These are phyloP conservation scores for Acrocalymma vagum DNA, from an alignment of 2,329 filamentous ascomycete genomes.

Conservation along the genomic window DNA sequence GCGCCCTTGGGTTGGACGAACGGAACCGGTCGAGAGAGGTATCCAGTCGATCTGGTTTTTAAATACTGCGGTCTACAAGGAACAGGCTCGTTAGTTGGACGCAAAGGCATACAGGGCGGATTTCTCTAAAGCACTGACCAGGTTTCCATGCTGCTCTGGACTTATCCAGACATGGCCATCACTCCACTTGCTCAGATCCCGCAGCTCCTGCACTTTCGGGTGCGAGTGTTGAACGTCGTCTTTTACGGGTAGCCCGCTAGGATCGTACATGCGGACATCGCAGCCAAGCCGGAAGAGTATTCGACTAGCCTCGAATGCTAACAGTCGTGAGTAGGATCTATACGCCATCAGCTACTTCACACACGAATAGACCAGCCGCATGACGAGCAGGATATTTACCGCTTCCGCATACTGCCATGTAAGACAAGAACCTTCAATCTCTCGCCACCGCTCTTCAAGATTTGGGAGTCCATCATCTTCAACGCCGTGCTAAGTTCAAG, in stretches of 20 bases:
- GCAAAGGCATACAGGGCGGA: not conserved
- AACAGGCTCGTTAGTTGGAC: conserved; percentile 2
- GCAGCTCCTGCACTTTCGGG: conserved; percentile 69
- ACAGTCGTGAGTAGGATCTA: conserved; percentile 67
- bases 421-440: conserved; percentile 67
- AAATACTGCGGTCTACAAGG: conserved; percentile 66
- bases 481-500: conserved; percentile 64
- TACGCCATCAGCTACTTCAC: conserved; percentile 5
- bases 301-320: conserved; percentile 67
- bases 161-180: conserved; percentile 73
- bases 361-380: not conserved
- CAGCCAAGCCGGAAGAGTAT: conserved; percentile 72
- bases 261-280: conserved; percentile 71
- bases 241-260: conserved; percentile 67
- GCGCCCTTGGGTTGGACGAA: conserved; percentile 72
- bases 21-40: conserved; percentile 66
- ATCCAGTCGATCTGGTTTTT: conserved; percentile 79
- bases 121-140: conserved; percentile 51
- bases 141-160: conserved; percentile 72
- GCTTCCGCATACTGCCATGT: conserved; percentile 65
- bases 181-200: conserved; percentile 68
- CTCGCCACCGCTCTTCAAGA: conserved; percentile 45
- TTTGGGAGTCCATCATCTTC: conserved; percentile 60
- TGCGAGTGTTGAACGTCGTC: conserved; percentile 68
- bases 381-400: conserved; percentile 37